Evolutionary conservation across 768 basidiomycete genomes (phyloP).

Genomic region (Leccinum broughii): DNA sequence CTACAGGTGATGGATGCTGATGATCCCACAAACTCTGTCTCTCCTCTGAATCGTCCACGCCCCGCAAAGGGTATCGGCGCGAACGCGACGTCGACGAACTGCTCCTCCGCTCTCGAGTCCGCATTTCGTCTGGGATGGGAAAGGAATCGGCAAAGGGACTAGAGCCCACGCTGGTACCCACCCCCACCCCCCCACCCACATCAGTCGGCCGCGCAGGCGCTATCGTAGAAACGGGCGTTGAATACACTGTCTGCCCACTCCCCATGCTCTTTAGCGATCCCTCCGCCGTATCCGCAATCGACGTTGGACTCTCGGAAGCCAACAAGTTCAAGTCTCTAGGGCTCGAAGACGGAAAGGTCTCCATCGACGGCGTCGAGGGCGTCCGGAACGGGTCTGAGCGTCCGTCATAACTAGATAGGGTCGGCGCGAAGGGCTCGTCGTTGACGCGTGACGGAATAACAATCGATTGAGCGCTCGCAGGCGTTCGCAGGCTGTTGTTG

Average conservation of each 20-base stretch:
- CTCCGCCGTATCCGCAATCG: background rate
- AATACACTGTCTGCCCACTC: constrained; percentile 22
- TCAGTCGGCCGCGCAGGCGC: constrained; percentile 1
- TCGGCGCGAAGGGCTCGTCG: constrained; percentile 35
- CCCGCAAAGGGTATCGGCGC: constrained; percentile 41
- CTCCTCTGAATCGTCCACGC: constrained; percentile 61
- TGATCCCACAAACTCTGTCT: constrained; percentile 54
- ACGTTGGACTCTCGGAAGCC: constrained; percentile 1
- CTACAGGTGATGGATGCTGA: constrained; percentile 30
- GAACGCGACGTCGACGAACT: constrained; percentile 46
- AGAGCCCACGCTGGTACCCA: background rate
- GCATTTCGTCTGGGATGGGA: background rate
- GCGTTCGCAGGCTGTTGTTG: constrained; percentile 24
- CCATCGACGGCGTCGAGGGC: constrained; percentile 31
- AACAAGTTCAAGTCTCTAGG: constrained; percentile 6
- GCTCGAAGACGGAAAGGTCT: constrained; percentile 26
- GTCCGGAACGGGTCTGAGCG: constrained; percentile 31
- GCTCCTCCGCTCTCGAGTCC: constrained; percentile 34
- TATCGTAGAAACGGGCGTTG: constrained; percentile 9
- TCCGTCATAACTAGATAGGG: constrained; percentile 10
- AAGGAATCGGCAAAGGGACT: background rate
- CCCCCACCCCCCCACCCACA: background rate
- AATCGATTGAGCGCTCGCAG: constrained; percentile 22
- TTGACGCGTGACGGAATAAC: constrained; percentile 27
- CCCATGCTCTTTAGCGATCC: constrained; percentile 10